Evolutionary conservation across 768 basidiomycete species (phyloP).

Genomic region (Cyclocybe aegerita): DNA sequence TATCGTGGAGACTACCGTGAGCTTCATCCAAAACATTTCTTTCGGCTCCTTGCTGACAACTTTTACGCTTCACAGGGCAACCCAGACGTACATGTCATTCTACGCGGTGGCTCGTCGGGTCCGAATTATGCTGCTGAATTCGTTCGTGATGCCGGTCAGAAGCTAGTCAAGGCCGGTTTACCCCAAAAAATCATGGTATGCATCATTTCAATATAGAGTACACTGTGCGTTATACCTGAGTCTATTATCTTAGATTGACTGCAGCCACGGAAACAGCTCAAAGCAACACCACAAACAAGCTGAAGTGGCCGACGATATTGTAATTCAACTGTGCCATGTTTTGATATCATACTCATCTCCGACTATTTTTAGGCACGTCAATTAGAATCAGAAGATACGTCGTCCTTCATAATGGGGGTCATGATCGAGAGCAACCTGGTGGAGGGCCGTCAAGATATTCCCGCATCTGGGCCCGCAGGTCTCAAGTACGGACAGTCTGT

Average conservation of each 20-base stretch:
- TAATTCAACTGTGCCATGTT: slow-evolving; percentile 35
- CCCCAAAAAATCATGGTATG: slow-evolving; percentile 83
- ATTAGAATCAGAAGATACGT: slow-evolving; percentile 70
- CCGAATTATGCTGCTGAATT: slow-evolving; percentile 86
- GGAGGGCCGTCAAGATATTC: slow-evolving; percentile 86
- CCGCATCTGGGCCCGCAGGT: slow-evolving; percentile 64
- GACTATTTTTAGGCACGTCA: slow-evolving; percentile 59
- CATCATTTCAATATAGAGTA: slow-evolving; percentile 5
- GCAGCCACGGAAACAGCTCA: slow-evolving; percentile 93
- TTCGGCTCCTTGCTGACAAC: slow-evolving; percentile 1
- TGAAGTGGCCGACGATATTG: slow-evolving; percentile 89
- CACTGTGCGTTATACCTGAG: neutral
- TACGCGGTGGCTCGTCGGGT: slow-evolving; percentile 86
- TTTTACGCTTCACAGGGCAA: slow-evolving; percentile 59
- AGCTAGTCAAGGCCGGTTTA: slow-evolving; percentile 78
- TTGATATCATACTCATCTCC: neutral
- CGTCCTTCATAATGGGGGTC: slow-evolving; percentile 79
- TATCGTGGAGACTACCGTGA: slow-evolving; percentile 90
- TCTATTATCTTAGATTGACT: slow-evolving; percentile 68
- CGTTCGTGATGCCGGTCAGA: slow-evolving; percentile 73
- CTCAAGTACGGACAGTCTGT: slow-evolving; percentile 85
- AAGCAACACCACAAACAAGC: slow-evolving; percentile 91
- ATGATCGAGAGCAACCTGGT: slow-evolving; percentile 95
- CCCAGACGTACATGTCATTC: slow-evolving; percentile 89
- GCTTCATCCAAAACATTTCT: slow-evolving; percentile 10